These are phyloP conservation scores for Penicillium chermesinum DNA, from an alignment of 495 filamentous ascomycete genomes.

Conservation along the genomic window DNA sequence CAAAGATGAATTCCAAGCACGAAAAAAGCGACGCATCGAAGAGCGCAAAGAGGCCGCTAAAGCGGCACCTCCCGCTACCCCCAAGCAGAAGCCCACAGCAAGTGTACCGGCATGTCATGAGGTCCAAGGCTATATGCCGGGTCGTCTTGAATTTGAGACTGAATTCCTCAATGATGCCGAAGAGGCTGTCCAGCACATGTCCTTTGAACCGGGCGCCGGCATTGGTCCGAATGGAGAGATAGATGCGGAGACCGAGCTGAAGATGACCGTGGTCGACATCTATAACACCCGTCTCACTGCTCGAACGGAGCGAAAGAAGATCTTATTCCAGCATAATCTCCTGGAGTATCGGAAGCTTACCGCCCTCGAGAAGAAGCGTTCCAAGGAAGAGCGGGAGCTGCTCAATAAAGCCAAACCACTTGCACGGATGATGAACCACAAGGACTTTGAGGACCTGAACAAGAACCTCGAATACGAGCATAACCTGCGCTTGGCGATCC, in stretches of 20 bases:
- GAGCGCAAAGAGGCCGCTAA: constrained; percentile 83
- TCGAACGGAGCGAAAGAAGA: constrained; percentile 90
- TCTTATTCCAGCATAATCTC: constrained; percentile 91
- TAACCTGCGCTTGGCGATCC: constrained; percentile 82
- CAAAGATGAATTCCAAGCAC: constrained; percentile 85
- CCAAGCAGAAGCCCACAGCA: constrained; percentile 92
- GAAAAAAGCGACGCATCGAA: constrained; percentile 94
- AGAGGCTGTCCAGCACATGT: constrained; percentile 96
- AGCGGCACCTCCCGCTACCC: constrained; percentile 73
- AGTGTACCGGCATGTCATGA: constrained; percentile 94
- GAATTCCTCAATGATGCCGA: constrained; percentile 98
- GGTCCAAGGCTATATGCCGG: constrained; percentile 98
- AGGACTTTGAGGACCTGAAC: constrained; percentile 82
- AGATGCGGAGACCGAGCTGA: constrained; percentile 93
- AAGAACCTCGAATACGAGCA: constrained; percentile 82
- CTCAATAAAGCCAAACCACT: constrained; percentile 92
- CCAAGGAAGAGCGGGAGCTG: constrained; percentile 89
- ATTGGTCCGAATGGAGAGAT: constrained; percentile 78
- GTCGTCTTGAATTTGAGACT: constrained; percentile 93
- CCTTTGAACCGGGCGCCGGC: constrained; percentile 94
- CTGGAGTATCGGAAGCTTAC: constrained; percentile 88
- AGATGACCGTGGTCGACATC: constrained; percentile 97
- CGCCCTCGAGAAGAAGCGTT: constrained; percentile 85
- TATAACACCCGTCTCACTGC: constrained; percentile 91
- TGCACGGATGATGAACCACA: constrained; percentile 90